These are phyloP conservation scores for Eimeria falciformis DNA, from an alignment of 169 alveolate species.

Conservation along the genomic window DNA sequence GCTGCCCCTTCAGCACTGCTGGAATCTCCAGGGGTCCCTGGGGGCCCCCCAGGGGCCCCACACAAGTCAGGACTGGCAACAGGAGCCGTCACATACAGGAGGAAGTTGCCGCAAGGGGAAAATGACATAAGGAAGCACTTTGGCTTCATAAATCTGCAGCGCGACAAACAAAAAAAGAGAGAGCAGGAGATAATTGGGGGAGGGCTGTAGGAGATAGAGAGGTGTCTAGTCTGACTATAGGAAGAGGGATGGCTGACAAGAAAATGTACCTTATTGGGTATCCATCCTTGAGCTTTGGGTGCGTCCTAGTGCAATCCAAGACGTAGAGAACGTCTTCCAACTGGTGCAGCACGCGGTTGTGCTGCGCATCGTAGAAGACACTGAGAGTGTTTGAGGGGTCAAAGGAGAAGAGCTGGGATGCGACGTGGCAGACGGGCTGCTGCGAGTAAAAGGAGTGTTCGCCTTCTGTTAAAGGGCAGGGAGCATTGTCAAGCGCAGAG, in stretches of 20 bases:
- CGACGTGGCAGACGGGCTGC: constrained; percentile 17
- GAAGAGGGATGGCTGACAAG: neutral
- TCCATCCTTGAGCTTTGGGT: neutral
- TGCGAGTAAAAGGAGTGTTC: neutral
- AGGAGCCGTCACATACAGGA: constrained; percentile 1
- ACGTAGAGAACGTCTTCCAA: neutral
- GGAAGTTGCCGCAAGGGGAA: constrained; percentile 29
- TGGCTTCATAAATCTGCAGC: constrained; percentile 20
- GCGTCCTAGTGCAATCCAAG: neutral
- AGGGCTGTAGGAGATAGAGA: neutral
- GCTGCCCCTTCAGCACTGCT: neutral
- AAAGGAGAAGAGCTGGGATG: neutral
- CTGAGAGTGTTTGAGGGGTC: neutral
- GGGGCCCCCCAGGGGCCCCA: neutral
- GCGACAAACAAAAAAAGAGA: neutral
- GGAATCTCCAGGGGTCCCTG: neutral
- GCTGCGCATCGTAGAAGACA: constrained; percentile 5
- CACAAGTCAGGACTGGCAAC: neutral
- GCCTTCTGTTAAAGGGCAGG: constrained; percentile 21
- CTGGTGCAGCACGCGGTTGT: constrained; percentile 23
- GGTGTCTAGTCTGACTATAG: neutral
- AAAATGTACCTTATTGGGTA: neutral
- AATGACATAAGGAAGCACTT: constrained; percentile 22
- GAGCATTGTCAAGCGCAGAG: neutral
- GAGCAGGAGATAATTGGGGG: neutral